Conservation (phyloP, 2,329 filamentous ascomycete genomes). For the Magnaporthiopsis incrustans region DNA sequence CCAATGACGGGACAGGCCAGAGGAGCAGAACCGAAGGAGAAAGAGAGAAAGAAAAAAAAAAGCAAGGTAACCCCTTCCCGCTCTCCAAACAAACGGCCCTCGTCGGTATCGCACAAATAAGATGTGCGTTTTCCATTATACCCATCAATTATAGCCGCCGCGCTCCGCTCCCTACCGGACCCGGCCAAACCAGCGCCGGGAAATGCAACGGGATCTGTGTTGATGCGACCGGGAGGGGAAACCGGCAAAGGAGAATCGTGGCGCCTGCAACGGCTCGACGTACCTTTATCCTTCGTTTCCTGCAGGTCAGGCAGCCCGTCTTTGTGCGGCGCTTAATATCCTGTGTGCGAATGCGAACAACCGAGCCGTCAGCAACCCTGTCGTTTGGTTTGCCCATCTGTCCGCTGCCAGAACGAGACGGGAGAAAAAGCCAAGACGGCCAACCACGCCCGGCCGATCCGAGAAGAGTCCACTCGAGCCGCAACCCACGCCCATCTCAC, state of each 20-base stretch:
- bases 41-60: not conserved
- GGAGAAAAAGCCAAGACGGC: too few relatives aligned
- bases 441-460: too few relatives aligned
- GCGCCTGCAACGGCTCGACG: conserved; percentile 19
- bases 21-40: conserved; percentile 9
- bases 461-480: too few relatives aligned
- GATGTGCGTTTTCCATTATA: not conserved
- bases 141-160: not conserved
- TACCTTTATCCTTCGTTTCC: conserved; percentile 56
- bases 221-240: not conserved
- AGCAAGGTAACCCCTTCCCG: not conserved
- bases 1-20: conserved; percentile 5
- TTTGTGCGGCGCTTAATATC: conserved; percentile 57
- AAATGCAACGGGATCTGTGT: not conserved
- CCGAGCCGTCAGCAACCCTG: too few relatives aligned
- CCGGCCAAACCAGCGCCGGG: conserved; percentile 15
- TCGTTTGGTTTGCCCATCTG: conserved; percentile 4
- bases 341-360: conserved; percentile 23
- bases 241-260: too few relatives aligned
- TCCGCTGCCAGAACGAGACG: not conserved
- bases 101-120: not conserved
- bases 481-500: too few relatives aligned
- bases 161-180: not conserved
- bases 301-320: conserved; percentile 55
- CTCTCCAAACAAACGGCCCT: too few relatives aligned